Conservation (phyloP, 352 stramenopile species). For the Sclerospora graminicola region DNA sequence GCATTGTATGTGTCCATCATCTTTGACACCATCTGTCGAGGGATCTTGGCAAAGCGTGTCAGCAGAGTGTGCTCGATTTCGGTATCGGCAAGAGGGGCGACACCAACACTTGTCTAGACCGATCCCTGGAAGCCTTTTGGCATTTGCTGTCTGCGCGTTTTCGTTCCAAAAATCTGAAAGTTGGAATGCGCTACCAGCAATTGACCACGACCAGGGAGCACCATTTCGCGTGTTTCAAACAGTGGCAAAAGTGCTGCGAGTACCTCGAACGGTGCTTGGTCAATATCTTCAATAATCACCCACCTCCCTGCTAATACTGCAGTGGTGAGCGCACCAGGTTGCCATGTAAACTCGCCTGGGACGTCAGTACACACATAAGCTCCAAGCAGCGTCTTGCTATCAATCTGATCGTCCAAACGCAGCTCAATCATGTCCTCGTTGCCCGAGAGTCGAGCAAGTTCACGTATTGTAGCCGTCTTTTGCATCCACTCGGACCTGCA, state of each 20-base stretch:
- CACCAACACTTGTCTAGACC: conserved; percentile 80
- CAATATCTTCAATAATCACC: conserved; percentile 99
- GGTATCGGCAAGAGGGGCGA: conserved; percentile 44
- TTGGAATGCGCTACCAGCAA: conserved; percentile 87
- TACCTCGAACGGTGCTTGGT: conserved; percentile 96
- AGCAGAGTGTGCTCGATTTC: conserved; percentile 52
- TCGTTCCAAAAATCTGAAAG: conserved; percentile 98
- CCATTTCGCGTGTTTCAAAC: conserved; percentile 92
- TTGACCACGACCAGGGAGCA: conserved; percentile 87
- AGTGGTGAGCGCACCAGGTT: conserved; percentile 93
- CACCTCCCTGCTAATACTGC: conserved; percentile 92
- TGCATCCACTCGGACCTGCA: conserved; percentile 50
- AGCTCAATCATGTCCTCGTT: conserved; percentile 92
- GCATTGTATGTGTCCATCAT: conserved; percentile 81
- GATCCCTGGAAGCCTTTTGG: conserved; percentile 81
- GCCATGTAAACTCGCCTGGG: conserved; percentile 97
- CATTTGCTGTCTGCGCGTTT: conserved; percentile 56
- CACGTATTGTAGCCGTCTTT: conserved; percentile 77
- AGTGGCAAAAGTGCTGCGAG: conserved; percentile 94
- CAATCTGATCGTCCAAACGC: conserved; percentile 98
- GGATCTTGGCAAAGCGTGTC: conserved; percentile 54
- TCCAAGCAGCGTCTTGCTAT: conserved; percentile 98
- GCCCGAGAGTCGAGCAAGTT: conserved; percentile 65
- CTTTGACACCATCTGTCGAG: conserved; percentile 38
- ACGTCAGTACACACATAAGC: conserved; percentile 98